Base-by-base conservation (phyloP, 2,329 filamentous ascomycete genomes). In the Colletotrichum karsti region DNA sequence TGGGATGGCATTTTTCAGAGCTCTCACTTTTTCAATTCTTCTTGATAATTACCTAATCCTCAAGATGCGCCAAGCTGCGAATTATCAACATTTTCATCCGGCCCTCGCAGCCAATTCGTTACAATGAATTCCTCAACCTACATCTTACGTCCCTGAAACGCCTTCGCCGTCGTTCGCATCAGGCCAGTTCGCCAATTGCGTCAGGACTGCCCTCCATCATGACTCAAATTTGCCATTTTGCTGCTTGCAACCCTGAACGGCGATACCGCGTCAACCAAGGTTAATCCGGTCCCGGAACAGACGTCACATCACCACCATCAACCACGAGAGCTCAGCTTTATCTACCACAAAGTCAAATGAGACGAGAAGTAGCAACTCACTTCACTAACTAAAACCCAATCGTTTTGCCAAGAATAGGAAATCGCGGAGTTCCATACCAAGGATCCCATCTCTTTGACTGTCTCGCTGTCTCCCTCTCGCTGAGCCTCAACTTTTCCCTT, bases 71-170 rank as follows among this genome's bases (percentile, higher is more conserved):
- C 57, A 51, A 39, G 53, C 28, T 37, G n/a, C 39, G 9, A 24
- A 3, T 22, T 20, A n/a, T 30, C 53, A 18, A 5, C 9, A 5
- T 5, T 4, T 10, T 20, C 5, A n/a, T 10, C n/a, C 13, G n/a
- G 5, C 7, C 2, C 9, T 28, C 30, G 20, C 28, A 18, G 41
- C n/a, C 30, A 9, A 28, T 22, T 30, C 53, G 26, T 0, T 51
- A 15, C 9, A 7, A 51, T 12, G 2, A 30, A 15, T n/a, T 6
- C 33, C 24, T 54, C 37, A n/a, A 46, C 7, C 15, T 20, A 28
- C 41, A 50, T 48, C 44, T 64, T 64, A 54, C 60, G 65, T 68
- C 65, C 30, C 60, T 68, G 65, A 68, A 65, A 68, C 60, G 30
- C n/a, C 30, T 2, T 35, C 42, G 6, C 26, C 1, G 8, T 48